Conservation (phyloP, 148 eudicot species). For the Rhododendron ferrugineum region DNA sequence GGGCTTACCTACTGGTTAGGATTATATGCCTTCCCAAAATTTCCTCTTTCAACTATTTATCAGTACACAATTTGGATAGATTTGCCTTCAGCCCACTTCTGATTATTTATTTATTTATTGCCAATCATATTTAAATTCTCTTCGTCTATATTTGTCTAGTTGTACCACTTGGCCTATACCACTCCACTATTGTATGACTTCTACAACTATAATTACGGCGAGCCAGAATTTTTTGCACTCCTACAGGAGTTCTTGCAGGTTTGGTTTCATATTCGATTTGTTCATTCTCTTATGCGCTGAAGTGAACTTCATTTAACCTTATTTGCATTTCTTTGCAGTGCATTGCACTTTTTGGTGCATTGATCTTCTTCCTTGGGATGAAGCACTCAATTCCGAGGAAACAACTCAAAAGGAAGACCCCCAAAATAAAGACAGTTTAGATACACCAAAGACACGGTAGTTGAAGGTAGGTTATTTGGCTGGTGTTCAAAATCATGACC, state of each 20-base stretch:
- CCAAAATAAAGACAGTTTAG: slow-evolving; percentile 49
- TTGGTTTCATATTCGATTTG: background rate
- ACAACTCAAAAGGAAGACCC: slow-evolving; percentile 47
- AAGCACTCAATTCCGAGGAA: slow-evolving; percentile 50
- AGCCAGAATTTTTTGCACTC: slow-evolving; percentile 33
- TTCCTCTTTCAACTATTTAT: background rate
- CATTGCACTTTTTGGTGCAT: slow-evolving; percentile 55
- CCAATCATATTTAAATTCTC: background rate
- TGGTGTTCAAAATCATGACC: background rate
- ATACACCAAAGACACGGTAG: background rate
- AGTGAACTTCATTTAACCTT: background rate
- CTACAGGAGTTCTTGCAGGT: slow-evolving; percentile 59
- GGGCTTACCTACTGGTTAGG: slow-evolving; percentile 72
- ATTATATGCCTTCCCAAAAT: background rate
- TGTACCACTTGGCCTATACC: slow-evolving; percentile 36
- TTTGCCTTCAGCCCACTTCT: background rate
- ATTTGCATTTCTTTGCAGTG: slow-evolving; percentile 31
- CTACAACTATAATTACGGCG: slow-evolving; percentile 42
- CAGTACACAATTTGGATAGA: background rate
- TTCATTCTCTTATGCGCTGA: background rate
- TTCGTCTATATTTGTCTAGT: slow-evolving; percentile 21
- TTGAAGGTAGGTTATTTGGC: background rate
- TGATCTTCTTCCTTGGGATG: slow-evolving; percentile 66
- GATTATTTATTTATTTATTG: background rate
- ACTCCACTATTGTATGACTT: slow-evolving; percentile 53